Percentiles rank a stretch among this genome's conserved stretches.
These are phyloP conservation scores for Polyplosphaeria fusca DNA, from an alignment of 495 filamentous ascomycete genomes.

Conservation along the genomic window DNA sequence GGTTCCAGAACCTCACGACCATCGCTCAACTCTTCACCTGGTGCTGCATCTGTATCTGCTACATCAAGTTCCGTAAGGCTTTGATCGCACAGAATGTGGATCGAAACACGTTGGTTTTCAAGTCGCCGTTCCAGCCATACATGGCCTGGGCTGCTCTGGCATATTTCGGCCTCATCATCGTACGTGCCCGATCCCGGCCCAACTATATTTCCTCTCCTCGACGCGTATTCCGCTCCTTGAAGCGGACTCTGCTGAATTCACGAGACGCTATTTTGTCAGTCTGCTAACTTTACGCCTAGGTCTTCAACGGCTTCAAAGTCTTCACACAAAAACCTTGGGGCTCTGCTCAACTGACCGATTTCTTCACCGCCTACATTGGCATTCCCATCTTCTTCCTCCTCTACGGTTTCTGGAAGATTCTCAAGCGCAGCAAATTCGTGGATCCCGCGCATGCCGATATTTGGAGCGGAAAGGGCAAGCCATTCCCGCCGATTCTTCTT, in stretches of 20 bases:
- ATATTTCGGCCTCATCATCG: slow-evolving; percentile 46
- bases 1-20: slow-evolving; percentile 45
- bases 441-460: slow-evolving; percentile 56
- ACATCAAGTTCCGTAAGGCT: slow-evolving; percentile 57
- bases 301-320: slow-evolving; percentile 56
- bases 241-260: too few species aligned
- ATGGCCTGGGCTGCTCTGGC: slow-evolving; percentile 57
- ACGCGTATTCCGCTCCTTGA: too few species aligned
- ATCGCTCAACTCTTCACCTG: slow-evolving; percentile 56
- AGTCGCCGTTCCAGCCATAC: slow-evolving; percentile 59
- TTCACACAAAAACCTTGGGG: slow-evolving; percentile 50
- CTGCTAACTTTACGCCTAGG: too few species aligned
- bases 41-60: slow-evolving; percentile 48
- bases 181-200: too few species aligned
- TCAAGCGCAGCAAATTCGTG: slow-evolving; percentile 49
- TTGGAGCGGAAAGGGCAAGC: slow-evolving; percentile 54
- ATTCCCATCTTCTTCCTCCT: slow-evolving; percentile 56
- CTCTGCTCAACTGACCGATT: slow-evolving; percentile 40
- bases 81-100: slow-evolving; percentile 54
- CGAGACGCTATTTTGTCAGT: too few species aligned
- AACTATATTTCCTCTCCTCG: too few species aligned
- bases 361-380: slow-evolving; percentile 60
- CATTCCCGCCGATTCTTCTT: neutral
- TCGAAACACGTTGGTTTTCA: slow-evolving; percentile 55
- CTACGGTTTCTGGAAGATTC: slow-evolving; percentile 55